Percentiles rank a stretch among this genome's conserved stretches.
Evolutionary conservation across 2,329 filamentous ascomycete genomes (phyloP).

Genomic region (Aciculosporium take): DNA sequence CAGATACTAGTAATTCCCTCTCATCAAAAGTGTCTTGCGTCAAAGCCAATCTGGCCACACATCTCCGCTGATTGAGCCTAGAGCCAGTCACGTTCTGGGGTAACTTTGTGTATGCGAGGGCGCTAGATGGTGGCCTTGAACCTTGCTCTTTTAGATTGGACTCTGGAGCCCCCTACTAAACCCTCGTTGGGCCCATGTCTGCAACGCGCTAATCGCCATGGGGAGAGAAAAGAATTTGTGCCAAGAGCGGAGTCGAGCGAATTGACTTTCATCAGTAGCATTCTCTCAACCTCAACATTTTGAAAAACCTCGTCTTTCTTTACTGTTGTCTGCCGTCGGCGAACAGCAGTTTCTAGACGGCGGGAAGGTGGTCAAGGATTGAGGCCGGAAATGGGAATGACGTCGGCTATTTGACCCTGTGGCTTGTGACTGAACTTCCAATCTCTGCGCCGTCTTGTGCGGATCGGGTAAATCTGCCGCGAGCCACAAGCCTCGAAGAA

Average conservation of each 20-base stretch:
- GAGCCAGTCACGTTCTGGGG: background rate
- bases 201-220: background rate
- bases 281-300: no score
- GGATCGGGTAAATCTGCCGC: conserved; percentile 3
- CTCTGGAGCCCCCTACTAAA: no score
- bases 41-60: no score
- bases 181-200: background rate
- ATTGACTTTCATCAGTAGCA: no score
- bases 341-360: background rate
- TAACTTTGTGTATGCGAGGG: background rate
- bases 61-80: no score
- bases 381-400: conserved; percentile 4
- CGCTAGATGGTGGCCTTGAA: background rate
- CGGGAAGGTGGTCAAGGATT: background rate
- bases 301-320: no score
- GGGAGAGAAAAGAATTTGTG: no score
- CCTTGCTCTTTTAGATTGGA: background rate
- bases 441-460: background rate
- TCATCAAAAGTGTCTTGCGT: background rate
- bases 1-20: conserved; percentile 2
- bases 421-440: background rate
- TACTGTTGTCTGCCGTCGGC: background rate
- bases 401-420: conserved; percentile 3
- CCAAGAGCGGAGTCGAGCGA: no score
- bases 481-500: background rate